Evolutionary conservation across 2,329 filamentous ascomycete species (phyloP).

Genomic region (Hymenoscyphus albidus): DNA sequence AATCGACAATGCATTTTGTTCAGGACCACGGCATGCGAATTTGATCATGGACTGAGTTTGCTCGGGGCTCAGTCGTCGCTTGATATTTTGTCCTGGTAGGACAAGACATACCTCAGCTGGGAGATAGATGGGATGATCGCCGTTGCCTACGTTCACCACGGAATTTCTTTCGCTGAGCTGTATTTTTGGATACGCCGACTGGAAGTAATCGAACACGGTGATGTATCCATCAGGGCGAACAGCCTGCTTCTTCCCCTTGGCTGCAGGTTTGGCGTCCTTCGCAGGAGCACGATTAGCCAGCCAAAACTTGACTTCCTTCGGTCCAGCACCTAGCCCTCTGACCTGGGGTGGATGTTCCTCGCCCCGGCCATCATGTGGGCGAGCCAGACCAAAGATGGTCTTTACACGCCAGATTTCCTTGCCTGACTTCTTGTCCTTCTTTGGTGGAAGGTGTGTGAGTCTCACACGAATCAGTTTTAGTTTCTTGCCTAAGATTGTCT

Average conservation of each 20-base stretch:
- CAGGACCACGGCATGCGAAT: constrained; percentile 66
- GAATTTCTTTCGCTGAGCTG: constrained; percentile 44
- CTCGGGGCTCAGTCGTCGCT: constrained; percentile 51
- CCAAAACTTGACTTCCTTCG: constrained; percentile 54
- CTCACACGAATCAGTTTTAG: constrained; percentile 41
- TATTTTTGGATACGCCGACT: constrained; percentile 48
- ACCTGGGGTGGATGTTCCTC: constrained; percentile 37
- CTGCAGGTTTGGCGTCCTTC: constrained; percentile 24
- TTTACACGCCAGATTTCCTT: constrained; percentile 39
- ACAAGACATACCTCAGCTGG: constrained; percentile 65
- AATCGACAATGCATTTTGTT: constrained; percentile 64
- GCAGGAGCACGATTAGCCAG: constrained; percentile 35
- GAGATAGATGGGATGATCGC: constrained; percentile 55
- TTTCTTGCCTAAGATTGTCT: constrained; percentile 20
- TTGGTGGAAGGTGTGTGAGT: constrained; percentile 37
- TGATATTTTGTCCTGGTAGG: constrained; percentile 59
- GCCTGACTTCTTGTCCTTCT: constrained; percentile 35
- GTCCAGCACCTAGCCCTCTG: constrained; percentile 41
- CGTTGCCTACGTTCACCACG: constrained; percentile 62
- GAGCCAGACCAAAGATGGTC: constrained; percentile 45
- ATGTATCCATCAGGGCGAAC: constrained; percentile 41
- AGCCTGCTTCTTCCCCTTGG: constrained; percentile 29
- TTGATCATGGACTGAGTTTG: constrained; percentile 68
- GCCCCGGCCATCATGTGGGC: constrained; percentile 36
- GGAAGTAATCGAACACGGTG: constrained; percentile 55